Base-by-base conservation (phyloP, 805 yeast genomes). In the Nakazawaea ambrosiae region DNA sequence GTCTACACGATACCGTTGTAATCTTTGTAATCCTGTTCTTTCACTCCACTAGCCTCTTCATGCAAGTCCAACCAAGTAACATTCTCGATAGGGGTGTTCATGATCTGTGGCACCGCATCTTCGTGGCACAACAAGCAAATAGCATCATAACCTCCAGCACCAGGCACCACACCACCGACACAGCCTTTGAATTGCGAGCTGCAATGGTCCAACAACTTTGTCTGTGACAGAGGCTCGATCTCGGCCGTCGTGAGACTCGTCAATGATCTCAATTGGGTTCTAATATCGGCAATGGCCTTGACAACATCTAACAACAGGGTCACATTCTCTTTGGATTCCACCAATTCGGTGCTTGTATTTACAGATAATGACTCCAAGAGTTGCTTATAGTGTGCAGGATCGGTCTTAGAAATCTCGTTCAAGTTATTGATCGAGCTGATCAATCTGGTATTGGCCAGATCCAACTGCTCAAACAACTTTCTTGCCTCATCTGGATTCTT, bases 61-160 rank as follows among this genome's bases (percentile, higher is more conserved):
- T 65, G 62, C 27, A 84, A 58, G 43, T 79, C 73, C 44, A 84
- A 60, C 92, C 94, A 84, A 3, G 69, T 61, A 0, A 84, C 88
- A 14, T 59, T 57, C 4, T 50, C 38, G 41, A 78, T 73, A 4
- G 14, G 22, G 10, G 20, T 23, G 16, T 16, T 16, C 12, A 20
- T 30, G n/a, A 76, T 63, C 9, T 48, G 42, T 2, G 49, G 56
- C 3, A 72, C 54, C 2, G 72, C 55, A 1, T 57, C 50, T 20
- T 70, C 75, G 2, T 72, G 66, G 2, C 81, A 80, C 20, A 92
- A 57, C 20, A 90, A 50, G 39, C 94, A 74, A 15, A 92, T 74
- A 1, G 98, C 98, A 63, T 92, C 98, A 53, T 78, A 83, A 0
- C 98, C 98, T 20, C 98, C 98, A 0, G 98, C 98, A 2, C 98